A percentile compares a stretch with the other conserved stretches of the same genome.
phyloP scores from a whole-genome alignment of 2,329 filamentous ascomycete genomes.

The Onygena corvina region DNA sequence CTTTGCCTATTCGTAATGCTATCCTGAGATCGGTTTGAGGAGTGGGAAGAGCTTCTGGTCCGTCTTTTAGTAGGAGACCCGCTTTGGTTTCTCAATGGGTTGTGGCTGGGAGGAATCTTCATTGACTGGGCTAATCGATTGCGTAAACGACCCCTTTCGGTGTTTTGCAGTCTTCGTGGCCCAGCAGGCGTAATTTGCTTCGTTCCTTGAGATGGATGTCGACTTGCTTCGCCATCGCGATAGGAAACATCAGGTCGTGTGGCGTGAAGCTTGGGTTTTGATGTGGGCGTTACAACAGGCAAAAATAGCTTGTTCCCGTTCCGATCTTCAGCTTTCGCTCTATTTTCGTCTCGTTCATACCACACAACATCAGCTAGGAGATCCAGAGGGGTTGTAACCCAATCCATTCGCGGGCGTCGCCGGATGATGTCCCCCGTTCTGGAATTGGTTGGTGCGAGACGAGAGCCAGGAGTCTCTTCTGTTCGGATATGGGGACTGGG shows the following conservation, averaged over 20 bases:
- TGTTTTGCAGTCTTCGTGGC: conserved; percentile 20
- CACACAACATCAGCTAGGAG: conserved; percentile 83
- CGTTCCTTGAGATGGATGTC: background rate
- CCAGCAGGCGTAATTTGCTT: conserved; percentile 20
- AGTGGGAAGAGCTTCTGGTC: conserved; percentile 30
- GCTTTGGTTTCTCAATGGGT: conserved; percentile 37
- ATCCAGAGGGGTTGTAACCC: conserved; percentile 72
- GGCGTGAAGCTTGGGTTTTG: background rate
- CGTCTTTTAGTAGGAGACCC: conserved; percentile 38
- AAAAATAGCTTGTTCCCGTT: conserved; percentile 58
- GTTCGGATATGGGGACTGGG: conserved; percentile 13
- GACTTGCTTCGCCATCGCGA: background rate
- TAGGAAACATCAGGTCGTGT: background rate
- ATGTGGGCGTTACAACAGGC: conserved; percentile 18
- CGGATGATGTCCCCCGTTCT: conserved; percentile 42
- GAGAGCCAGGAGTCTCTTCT: background rate
- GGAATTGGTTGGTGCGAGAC: conserved; percentile 7
- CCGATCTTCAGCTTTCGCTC: conserved; percentile 66
- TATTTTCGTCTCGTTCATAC: conserved; percentile 73
- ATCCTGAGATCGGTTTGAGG: conserved; percentile 49
- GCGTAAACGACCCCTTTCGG: conserved; percentile 45
- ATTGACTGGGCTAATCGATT: conserved; percentile 49
- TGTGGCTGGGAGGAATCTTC: conserved; percentile 45
- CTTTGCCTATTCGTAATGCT: conserved; percentile 16
- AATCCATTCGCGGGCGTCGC: conserved; percentile 66